These are phyloP conservation scores for Lodderomyces metapsilosis DNA, from an alignment of 1,139 yeast genomes.

Conservation along the genomic window DNA sequence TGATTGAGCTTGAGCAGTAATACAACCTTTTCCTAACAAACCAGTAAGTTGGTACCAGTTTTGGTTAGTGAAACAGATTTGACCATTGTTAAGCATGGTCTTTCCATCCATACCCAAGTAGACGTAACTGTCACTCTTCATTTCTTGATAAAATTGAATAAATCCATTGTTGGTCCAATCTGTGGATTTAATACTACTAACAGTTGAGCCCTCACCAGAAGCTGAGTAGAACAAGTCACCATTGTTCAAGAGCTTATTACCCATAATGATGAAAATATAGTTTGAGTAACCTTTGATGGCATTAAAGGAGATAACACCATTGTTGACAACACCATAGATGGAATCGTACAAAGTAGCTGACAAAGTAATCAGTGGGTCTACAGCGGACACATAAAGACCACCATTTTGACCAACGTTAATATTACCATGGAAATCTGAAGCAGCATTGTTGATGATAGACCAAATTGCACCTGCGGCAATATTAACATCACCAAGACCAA, in stretches of 20 bases:
- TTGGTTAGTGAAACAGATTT: slow-evolving; percentile 26
- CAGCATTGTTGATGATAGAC: slow-evolving; percentile 33
- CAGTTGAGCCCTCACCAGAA: slow-evolving; percentile 20
- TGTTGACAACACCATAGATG: slow-evolving; percentile 18
- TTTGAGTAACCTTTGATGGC: slow-evolving; percentile 16
- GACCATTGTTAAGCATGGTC: too few species aligned
- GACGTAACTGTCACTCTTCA: slow-evolving; percentile 19
- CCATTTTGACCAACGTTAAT: too few species aligned
- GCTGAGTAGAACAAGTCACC: slow-evolving; percentile 30
- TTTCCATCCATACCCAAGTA: slow-evolving; percentile 19
- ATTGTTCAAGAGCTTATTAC: too few species aligned
- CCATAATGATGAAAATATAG: not conserved
- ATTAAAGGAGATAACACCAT: slow-evolving; percentile 26
- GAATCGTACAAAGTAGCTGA: slow-evolving; percentile 13
- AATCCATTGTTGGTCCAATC: slow-evolving; percentile 28
- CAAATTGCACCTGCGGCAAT: slow-evolving; percentile 29
- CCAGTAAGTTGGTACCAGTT: slow-evolving; percentile 25
- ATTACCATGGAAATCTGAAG: too few species aligned
- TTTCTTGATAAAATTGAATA: slow-evolving; percentile 22
- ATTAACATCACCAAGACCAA: slow-evolving; percentile 22
- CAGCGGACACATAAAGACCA: slow-evolving; percentile 22
- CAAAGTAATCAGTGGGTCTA: slow-evolving; percentile 14
- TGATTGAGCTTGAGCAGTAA: too few species aligned
- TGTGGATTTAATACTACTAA: slow-evolving; percentile 19
- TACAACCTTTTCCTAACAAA: slow-evolving; percentile 28